These are phyloP conservation scores for Pinus albicaulis DNA, from an alignment of 75 land plant genomes.

Conservation along the genomic window DNA sequence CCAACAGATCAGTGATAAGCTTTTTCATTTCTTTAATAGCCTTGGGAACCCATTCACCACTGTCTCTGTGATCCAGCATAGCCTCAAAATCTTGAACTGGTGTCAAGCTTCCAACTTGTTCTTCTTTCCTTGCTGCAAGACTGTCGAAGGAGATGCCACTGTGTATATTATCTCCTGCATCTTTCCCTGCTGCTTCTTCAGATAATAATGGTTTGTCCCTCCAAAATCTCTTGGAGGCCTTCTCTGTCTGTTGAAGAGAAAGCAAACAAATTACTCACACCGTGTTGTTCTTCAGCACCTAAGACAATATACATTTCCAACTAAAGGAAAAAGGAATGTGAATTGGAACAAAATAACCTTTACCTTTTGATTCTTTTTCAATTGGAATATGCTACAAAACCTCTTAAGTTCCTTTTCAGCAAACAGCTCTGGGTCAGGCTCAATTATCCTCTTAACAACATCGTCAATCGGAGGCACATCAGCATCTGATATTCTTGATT, in stretches of 20 bases:
- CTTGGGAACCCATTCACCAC: conserved; percentile 74
- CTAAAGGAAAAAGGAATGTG: background rate
- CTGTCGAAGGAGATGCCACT: conserved; percentile 23
- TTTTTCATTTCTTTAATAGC: conserved; percentile 80
- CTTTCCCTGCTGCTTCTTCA: conserved; percentile 24
- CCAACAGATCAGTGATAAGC: conserved; percentile 62
- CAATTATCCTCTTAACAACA: conserved; percentile 53
- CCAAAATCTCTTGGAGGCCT: conserved; percentile 39
- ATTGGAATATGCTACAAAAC: conserved; percentile 45
- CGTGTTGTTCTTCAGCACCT: background rate
- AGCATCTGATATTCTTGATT: conserved; percentile 68
- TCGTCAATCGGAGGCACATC: conserved; percentile 77
- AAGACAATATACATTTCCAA: background rate
- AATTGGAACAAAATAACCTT: background rate
- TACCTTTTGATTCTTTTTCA: conserved; percentile 85
- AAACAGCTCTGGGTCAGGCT: conserved; percentile 67
- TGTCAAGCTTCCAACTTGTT: conserved; percentile 59
- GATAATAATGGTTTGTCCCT: conserved; percentile 48
- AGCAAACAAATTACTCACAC: background rate
- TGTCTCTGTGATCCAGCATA: conserved; percentile 75
- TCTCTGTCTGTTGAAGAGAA: conserved; percentile 55
- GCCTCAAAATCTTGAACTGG: conserved; percentile 65
- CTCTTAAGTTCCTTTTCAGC: conserved; percentile 39
- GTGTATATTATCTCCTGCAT: conserved; percentile 15
- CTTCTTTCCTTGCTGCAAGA: conserved; percentile 38